Percentiles rank a stretch among this genome's conserved stretches.
These are phyloP conservation scores for Neurospora sp. DNA, from an alignment of 495 filamentous ascomycete genomes.

Conservation along the genomic window DNA sequence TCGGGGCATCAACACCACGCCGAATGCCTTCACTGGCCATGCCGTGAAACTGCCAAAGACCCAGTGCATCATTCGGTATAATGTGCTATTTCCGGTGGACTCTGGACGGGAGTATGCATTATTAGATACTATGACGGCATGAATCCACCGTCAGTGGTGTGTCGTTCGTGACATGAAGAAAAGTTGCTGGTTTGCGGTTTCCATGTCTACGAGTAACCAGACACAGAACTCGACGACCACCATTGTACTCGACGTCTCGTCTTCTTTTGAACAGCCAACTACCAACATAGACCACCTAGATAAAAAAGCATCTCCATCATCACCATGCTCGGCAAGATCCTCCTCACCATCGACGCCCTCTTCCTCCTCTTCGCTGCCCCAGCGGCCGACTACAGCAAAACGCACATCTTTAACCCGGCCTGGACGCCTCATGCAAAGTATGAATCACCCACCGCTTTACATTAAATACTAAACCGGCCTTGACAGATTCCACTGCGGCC, in stretches of 20 bases:
- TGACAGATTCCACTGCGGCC: slow-evolving; percentile 43
- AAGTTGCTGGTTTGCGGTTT: neutral
- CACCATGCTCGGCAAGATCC: slow-evolving; percentile 30
- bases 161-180: too few relatives aligned
- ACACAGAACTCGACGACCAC: neutral
- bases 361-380: slow-evolving; percentile 31
- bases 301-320: neutral
- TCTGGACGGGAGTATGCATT: neutral
- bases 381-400: slow-evolving; percentile 40
- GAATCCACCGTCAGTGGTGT: neutral
- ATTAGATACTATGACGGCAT: neutral
- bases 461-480: neutral
- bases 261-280: neutral
- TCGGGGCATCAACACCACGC: neutral
- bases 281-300: neutral
- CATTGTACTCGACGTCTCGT: neutral
- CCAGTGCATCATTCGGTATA: neutral
- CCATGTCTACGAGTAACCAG: neutral
- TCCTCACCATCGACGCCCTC: slow-evolving; percentile 36
- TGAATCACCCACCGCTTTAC: neutral
- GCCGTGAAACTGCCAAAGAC: neutral
- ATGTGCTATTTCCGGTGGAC: neutral
- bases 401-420: slow-evolving; percentile 44
- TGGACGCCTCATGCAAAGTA: slow-evolving; percentile 48
- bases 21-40: neutral